Conservation (phyloP, 495 filamentous ascomycete genomes). For the Haplographium delicatum region DNA sequence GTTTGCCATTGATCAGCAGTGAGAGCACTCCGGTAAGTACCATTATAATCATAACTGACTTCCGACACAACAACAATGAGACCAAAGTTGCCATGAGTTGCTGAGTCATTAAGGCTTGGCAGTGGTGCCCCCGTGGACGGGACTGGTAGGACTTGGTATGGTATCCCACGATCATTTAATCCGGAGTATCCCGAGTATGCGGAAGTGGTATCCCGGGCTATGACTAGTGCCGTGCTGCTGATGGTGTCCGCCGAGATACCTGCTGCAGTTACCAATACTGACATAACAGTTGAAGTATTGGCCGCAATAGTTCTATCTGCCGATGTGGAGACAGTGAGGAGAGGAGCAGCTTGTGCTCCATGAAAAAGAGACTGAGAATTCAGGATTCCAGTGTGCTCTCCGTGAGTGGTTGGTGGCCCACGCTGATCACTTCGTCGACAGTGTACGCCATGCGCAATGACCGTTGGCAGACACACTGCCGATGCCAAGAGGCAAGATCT, state of each 20-base stretch:
- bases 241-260: conserved; percentile 8
- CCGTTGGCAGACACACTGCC: conserved; percentile 3
- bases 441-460: not conserved
- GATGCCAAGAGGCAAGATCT: conserved; percentile 1
- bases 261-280: not conserved
- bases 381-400: not conserved
- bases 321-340: not conserved
- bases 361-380: conserved; percentile 4
- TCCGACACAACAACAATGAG: conserved; percentile 52
- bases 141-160: conserved; percentile 49
- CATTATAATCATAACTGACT: conserved; percentile 50
- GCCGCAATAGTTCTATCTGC: not conserved
- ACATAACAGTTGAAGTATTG: conserved; percentile 2
- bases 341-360: not conserved
- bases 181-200: conserved; percentile 44
- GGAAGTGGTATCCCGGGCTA: conserved; percentile 45
- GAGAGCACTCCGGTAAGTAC: conserved; percentile 45
- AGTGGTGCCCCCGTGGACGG: conserved; percentile 45
- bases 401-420: too few species aligned
- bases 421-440: not conserved
- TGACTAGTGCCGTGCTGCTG: conserved; percentile 47
- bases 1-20: conserved; percentile 51
- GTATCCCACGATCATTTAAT: conserved; percentile 57
- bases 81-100: conserved; percentile 47
- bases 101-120: conserved; percentile 41